Base-by-base conservation (phyloP, 108 stramenopile genomes). In the Skeletonema marinoi region DNA sequence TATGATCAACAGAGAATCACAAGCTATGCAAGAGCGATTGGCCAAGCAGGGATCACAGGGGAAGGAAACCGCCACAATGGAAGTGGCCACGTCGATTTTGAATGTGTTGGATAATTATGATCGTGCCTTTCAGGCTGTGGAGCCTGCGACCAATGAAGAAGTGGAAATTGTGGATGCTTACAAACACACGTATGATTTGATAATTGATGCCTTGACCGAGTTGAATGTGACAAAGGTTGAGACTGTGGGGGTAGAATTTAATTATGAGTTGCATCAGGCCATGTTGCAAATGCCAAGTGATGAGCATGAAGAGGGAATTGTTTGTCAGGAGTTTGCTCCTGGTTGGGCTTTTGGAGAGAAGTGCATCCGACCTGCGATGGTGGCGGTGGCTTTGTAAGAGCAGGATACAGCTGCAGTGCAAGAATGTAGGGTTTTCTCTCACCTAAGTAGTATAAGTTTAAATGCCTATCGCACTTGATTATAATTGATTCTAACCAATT, bases 181-280 rank as follows among this genome's bases (percentile, higher is more conserved):
- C 89, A 89, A 84, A 68, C 65, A 58, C 25, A 86, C 84, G 2
- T 93, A 92, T 71, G 79, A 87, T 63, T 78, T 72, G 58, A 87
- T 96, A 39, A 21, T 90, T 71, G 71, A 80, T 25, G 71, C 79
- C n/a, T 90, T 96, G 58, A 25, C 25, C 29, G 85, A 88, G 17
- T 78, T 94, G 68, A 93, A 93, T 60, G 95, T 96, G 66, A 86
- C 87, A 44, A 84, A 88, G 70, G 86, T 96, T 16, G 83, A 86
- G 46, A 96, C 93, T 60, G 85, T 96, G 39, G 95, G 95, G 42
- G 81, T 29, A 11, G 95, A 96, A 59, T 96, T 96, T 77, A 88
- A 96, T 73, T 94, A 94, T 51, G 93, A 96, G 59, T 21, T 85
- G 12, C 95, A 96, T 74, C 90, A 96, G 74, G 95, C 95, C n/a